A percentile compares a stretch with the other conserved stretches of the same genome.
Evolutionary conservation across 257 asterid genomes (phyloP).

Genomic region (Nicotiana tabacum): DNA sequence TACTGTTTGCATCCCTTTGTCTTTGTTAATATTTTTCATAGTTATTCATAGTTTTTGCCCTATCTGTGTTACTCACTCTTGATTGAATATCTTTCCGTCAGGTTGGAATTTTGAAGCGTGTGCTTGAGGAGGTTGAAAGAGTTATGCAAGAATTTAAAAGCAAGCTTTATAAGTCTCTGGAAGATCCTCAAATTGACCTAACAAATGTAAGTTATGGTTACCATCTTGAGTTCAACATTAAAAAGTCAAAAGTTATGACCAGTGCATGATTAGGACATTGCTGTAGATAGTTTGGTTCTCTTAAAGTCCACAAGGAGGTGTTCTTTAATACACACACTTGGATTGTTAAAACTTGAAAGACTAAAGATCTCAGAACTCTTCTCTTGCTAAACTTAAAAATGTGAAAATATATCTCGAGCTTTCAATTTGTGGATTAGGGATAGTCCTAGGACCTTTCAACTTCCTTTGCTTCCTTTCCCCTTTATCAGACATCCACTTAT

Average conservation of each 20-base stretch:
- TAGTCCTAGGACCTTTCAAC: background rate
- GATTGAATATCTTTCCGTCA: slow-evolving; percentile 26
- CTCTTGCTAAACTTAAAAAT: background rate
- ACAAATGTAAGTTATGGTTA: slow-evolving; percentile 54
- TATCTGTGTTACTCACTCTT: background rate
- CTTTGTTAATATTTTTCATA: background rate
- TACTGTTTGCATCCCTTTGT: background rate
- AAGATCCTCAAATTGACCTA: slow-evolving; percentile 86
- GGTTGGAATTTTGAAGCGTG: slow-evolving; percentile 95
- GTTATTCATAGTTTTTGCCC: background rate
- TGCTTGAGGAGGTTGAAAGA: slow-evolving; percentile 92
- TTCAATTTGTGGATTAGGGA: background rate
- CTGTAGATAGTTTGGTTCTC: background rate
- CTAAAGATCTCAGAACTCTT: slow-evolving; percentile 9
- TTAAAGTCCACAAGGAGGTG: background rate
- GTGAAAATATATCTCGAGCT: background rate
- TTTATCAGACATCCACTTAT: background rate
- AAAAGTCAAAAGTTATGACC: background rate
- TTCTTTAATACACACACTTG: background rate
- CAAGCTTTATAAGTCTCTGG: slow-evolving; percentile 96
- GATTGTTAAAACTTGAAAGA: background rate
- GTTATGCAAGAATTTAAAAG: slow-evolving; percentile 93
- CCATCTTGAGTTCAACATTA: background rate
- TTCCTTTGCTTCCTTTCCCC: background rate
- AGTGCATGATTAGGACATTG: background rate